A percentile compares a stretch with the other conserved stretches of the same genome.
Evolutionary conservation across 306 rosid species (phyloP).

Genomic region (Dalbergia cultrata): DNA sequence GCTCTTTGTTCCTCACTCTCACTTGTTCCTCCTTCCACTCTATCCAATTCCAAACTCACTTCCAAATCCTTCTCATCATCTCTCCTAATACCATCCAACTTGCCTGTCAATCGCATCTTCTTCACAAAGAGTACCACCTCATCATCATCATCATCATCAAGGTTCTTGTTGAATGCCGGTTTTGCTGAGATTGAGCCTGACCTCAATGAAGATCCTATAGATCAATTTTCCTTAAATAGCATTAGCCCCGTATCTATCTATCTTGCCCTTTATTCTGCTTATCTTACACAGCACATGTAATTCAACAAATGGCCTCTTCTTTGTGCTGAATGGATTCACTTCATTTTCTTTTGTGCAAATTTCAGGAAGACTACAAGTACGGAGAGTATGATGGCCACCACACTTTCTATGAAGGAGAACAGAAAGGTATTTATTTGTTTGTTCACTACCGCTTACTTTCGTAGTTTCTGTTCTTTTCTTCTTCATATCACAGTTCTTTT

Average conservation of each 20-base stretch:
- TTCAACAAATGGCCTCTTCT: background rate
- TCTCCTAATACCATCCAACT: conserved; percentile 28
- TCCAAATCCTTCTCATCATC: conserved; percentile 40
- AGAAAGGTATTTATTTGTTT: conserved; percentile 52
- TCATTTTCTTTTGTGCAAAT: conserved; percentile 25
- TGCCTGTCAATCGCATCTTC: conserved; percentile 21
- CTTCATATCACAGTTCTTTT: background rate
- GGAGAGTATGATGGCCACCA: conserved; percentile 88
- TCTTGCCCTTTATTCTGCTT: background rate
- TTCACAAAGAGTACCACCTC: conserved; percentile 40
- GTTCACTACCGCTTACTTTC: background rate
- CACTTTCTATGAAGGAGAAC: conserved; percentile 77
- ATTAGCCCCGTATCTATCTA: conserved; percentile 57
- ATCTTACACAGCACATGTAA: too few species aligned
- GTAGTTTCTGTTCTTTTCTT: conserved; percentile 7
- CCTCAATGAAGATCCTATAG: conserved; percentile 80
- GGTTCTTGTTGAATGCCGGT: conserved; percentile 64
- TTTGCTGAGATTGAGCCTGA: conserved; percentile 81
- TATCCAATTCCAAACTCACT: conserved; percentile 50
- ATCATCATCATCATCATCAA: conserved; percentile 50
- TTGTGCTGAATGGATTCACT: too few species aligned
- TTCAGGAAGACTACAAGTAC: conserved; percentile 83
- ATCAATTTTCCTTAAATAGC: conserved; percentile 70
- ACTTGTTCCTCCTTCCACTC: conserved; percentile 50
- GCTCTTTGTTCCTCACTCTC: conserved; percentile 68